A percentile compares a stretch with the other conserved stretches of the same genome.
Evolutionary conservation across 345 rosid species (phyloP).

Genomic region (Moricandia moricandioides): DNA sequence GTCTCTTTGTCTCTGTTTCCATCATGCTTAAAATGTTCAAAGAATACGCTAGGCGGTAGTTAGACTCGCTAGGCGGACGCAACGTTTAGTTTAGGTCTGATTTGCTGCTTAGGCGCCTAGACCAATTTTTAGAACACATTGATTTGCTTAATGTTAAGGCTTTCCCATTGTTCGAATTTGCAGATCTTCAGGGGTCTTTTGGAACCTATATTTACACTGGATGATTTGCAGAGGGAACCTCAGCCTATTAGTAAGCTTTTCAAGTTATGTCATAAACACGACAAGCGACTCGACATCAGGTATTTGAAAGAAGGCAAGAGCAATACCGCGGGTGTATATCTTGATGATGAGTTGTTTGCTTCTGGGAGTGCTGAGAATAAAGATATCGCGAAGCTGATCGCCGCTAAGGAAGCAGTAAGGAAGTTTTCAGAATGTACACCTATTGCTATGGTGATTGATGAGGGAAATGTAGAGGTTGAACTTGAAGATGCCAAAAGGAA

Average conservation of each 20-base stretch:
- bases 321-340: conserved; percentile 48
- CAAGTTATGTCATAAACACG: conserved; percentile 61
- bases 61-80: too few relatives aligned
- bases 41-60: too few relatives aligned
- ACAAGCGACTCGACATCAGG: conserved; percentile 50
- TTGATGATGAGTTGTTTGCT: conserved; percentile 51
- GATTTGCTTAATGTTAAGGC: neutral
- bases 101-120: neutral
- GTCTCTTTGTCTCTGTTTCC: neutral
- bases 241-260: conserved; percentile 66
- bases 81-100: too few relatives aligned
- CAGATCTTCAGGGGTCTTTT: conserved; percentile 65
- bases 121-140: neutral
- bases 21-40: neutral
- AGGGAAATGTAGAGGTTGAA: conserved; percentile 35
- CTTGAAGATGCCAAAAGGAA: conserved; percentile 59
- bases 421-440: conserved; percentile 39
- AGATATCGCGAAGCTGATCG: conserved; percentile 68
- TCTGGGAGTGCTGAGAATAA: conserved; percentile 57
- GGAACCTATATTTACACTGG: conserved; percentile 64
- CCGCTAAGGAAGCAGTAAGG: conserved; percentile 53
- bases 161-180: conserved; percentile 5
- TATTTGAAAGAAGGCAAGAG: conserved; percentile 33
- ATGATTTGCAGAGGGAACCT: conserved; percentile 57
- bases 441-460: conserved; percentile 8